These are phyloP conservation scores for Solanum bulbocastanum DNA, from an alignment of 257 asterid genomes.

Conservation along the genomic window DNA sequence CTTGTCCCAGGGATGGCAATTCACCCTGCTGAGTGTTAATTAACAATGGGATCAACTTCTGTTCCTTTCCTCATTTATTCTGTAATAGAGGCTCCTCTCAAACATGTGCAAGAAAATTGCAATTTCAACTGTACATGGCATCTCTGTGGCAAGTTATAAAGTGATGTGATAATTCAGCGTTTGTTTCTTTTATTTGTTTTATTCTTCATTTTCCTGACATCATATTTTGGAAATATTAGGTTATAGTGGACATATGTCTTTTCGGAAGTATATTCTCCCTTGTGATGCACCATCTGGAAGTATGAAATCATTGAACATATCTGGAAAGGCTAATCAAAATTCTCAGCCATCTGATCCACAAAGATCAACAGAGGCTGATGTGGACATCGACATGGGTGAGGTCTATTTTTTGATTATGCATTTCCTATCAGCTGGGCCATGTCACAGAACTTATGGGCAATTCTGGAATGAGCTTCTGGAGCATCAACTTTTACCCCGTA, in stretches of 20 bases:
- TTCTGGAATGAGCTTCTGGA: constrained; percentile 96
- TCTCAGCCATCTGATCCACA: constrained; percentile 39
- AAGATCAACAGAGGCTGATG: constrained; percentile 44
- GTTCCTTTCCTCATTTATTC: neutral
- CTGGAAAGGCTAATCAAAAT: constrained; percentile 56
- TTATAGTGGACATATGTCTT: constrained; percentile 71
- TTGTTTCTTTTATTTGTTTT: neutral
- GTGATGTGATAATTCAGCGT: neutral
- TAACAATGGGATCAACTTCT: neutral
- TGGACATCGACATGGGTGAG: constrained; percentile 81
- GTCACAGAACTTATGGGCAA: constrained; percentile 88
- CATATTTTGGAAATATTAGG: neutral
- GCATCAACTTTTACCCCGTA: constrained; percentile 92
- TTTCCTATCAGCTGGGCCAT: constrained; percentile 94
- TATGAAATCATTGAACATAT: constrained; percentile 55
- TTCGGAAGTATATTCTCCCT: constrained; percentile 56
- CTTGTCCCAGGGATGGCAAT: neutral
- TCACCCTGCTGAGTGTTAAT: neutral
- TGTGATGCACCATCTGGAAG: constrained; percentile 48
- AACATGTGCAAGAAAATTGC: neutral
- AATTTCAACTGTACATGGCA: neutral
- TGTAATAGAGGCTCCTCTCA: neutral
- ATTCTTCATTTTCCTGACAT: neutral
- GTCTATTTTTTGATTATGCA: constrained; percentile 93
- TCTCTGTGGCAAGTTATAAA: neutral